phyloP scores from a whole-genome alignment of 1,284 basidiomycete genomes.

The Fomitiporia mediterranea region DNA sequence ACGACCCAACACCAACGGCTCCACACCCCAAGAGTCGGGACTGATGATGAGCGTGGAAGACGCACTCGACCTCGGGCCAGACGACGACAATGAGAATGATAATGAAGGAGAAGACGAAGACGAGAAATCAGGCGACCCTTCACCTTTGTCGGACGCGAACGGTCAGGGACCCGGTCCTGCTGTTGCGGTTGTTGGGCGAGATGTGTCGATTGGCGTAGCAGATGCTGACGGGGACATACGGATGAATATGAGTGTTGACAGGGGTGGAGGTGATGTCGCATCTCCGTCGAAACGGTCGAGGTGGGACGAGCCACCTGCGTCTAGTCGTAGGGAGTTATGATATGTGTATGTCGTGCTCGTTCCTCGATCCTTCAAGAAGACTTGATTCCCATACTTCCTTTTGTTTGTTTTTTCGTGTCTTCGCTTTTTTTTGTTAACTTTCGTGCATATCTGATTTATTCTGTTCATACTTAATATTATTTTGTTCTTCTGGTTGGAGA shows the following conservation, averaged over 20 bases:
- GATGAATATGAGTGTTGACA: not conserved
- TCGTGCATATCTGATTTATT: not conserved
- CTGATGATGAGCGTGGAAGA: constrained; percentile 31
- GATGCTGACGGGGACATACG: constrained; percentile 23
- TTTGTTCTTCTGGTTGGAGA: not conserved
- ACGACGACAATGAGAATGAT: constrained; percentile 24
- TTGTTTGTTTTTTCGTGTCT: not conserved
- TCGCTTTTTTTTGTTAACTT: not conserved
- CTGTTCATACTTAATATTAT: too few relatives aligned
- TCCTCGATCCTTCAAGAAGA: not conserved
- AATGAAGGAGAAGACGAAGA: constrained; percentile 25
- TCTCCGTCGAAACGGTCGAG: constrained; percentile 3
- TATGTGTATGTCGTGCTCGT: not conserved
- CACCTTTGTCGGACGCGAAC: constrained; percentile 17
- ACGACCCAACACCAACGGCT: too few relatives aligned
- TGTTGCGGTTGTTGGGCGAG: constrained; percentile 23
- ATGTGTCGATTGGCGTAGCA: constrained; percentile 28
- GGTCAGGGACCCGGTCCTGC: constrained; percentile 25
- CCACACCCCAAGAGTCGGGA: constrained; percentile 19
- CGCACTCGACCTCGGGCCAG: constrained; percentile 43
- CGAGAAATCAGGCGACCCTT: constrained; percentile 25
- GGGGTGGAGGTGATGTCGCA: not conserved
- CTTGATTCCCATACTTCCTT: too few relatives aligned
- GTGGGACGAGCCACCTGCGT: constrained; percentile 4
- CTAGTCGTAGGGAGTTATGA: constrained; percentile 7